A percentile compares a stretch with the other conserved stretches of the same genome.
Evolutionary conservation across 805 yeast genomes (phyloP).

Genomic region (Yamadazyma sp.): DNA sequence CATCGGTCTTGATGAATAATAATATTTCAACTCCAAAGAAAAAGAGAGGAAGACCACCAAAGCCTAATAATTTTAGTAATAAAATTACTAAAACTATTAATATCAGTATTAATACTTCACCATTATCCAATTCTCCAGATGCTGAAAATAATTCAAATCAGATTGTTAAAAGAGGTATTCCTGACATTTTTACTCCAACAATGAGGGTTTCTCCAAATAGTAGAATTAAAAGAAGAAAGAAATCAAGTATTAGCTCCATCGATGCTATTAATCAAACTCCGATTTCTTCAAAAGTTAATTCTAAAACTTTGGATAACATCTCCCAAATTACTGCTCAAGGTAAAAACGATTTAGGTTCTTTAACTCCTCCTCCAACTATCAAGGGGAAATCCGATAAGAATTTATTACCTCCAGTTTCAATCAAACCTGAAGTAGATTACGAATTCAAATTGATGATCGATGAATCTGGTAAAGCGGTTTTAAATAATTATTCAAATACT

Average conservation of each 20-base stretch:
- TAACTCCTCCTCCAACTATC: constrained; percentile 14
- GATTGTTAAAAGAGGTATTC: constrained; percentile 38
- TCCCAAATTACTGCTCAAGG: constrained; percentile 22
- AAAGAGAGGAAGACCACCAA: constrained; percentile 47
- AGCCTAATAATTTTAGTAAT: constrained; percentile 33
- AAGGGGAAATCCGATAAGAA: constrained; percentile 7
- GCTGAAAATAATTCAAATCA: constrained; percentile 39
- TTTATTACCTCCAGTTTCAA: constrained; percentile 14
- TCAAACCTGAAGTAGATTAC: constrained; percentile 8
- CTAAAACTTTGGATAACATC: constrained; percentile 34
- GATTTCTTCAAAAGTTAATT: constrained; percentile 15
- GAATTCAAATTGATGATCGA: constrained; percentile 30
- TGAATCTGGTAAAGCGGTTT: constrained; percentile 40
- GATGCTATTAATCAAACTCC: constrained; percentile 11
- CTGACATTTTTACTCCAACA: constrained; percentile 42
- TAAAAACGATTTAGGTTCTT: not conserved
- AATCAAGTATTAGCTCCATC: constrained; percentile 8
- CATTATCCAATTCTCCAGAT: constrained; percentile 31
- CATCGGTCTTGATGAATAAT: not conserved
- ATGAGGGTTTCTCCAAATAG: constrained; percentile 32
- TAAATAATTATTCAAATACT: constrained; percentile 14
- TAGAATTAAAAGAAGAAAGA: constrained; percentile 7
- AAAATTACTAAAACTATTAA: constrained; percentile 40
- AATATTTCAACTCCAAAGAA: constrained; percentile 24
- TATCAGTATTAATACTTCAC: constrained; percentile 38